These are phyloP conservation scores for Helicostylum pulchrum DNA, from an alignment of 192 early-diverging fungal species.

Conservation along the genomic window DNA sequence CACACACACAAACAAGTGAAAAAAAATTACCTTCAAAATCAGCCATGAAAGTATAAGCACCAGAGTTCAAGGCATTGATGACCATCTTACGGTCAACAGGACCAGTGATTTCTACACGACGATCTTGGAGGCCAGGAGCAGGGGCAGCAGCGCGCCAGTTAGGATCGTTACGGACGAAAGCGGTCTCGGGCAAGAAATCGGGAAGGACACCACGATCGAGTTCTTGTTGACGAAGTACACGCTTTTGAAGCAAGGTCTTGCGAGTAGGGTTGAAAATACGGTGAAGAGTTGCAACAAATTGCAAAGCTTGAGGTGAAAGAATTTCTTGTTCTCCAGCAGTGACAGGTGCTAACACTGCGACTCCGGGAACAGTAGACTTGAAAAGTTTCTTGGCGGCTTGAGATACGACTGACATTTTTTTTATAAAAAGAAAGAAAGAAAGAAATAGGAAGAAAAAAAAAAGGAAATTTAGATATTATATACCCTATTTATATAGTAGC, in stretches of 20 bases:
- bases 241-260: conserved; percentile 79
- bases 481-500: conserved; percentile 7
- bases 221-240: conserved; percentile 73
- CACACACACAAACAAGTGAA: too few species aligned
- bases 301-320: conserved; percentile 76
- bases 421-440: conserved; percentile 10
- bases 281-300: conserved; percentile 88
- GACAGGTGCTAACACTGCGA: conserved; percentile 69
- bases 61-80: conserved; percentile 97
- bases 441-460: neutral
- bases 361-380: conserved; percentile 56
- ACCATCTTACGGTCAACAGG: conserved; percentile 99
- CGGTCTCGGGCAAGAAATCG: conserved; percentile 92
- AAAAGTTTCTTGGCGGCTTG: conserved; percentile 4
- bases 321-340: conserved; percentile 63
- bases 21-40: conserved; percentile 77
- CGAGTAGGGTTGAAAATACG: conserved; percentile 87
- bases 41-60: conserved; percentile 94
- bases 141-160: conserved; percentile 88
- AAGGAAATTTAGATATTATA: neutral
- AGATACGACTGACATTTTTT: conserved; percentile 23
- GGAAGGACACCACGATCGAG: conserved; percentile 81
- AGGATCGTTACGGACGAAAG: conserved; percentile 83
- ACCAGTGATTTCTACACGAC: conserved; percentile 96
- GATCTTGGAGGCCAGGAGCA: conserved; percentile 86